A percentile compares a stretch with the other conserved stretches of the same genome.
phyloP scores from a whole-genome alignment of 2,329 filamentous ascomycete genomes.

The Penicillium vulpinum region DNA sequence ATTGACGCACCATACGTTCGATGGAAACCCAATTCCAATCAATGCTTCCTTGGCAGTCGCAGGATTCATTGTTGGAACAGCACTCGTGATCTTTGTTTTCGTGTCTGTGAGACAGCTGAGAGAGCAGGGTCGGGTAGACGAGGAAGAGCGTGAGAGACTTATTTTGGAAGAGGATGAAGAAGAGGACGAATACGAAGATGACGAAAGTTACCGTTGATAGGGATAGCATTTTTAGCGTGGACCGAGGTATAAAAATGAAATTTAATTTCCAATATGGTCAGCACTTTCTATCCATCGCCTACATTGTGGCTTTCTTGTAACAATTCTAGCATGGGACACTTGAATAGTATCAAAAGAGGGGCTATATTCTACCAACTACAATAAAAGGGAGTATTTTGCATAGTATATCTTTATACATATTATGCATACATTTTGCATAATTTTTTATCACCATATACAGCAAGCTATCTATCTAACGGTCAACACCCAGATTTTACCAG shows the following conservation, averaged over 20 bases:
- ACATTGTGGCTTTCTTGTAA: background rate
- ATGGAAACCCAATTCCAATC: constrained; percentile 73
- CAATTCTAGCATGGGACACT: background rate
- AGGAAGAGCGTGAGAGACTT: constrained; percentile 30
- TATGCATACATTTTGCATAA: background rate
- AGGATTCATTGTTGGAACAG: constrained; percentile 64
- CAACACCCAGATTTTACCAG: background rate
- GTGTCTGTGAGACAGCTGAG: constrained; percentile 20
- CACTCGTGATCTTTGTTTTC: constrained; percentile 66
- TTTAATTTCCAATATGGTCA: background rate
- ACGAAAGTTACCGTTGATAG: background rate
- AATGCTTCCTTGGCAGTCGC: constrained; percentile 66
- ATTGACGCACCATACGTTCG: constrained; percentile 70
- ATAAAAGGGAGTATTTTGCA: too few relatives aligned
- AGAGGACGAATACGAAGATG: constrained; percentile 8
- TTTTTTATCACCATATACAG: background rate
- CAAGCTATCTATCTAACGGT: background rate
- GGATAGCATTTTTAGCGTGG: background rate
- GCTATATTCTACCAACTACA: too few relatives aligned
- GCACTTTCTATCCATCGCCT: background rate
- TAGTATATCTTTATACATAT: too few relatives aligned
- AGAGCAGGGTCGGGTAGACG: constrained; percentile 11
- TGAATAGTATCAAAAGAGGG: background rate
- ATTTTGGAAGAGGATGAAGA: constrained; percentile 24
- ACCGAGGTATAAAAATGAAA: background rate